phyloP scores from a whole-genome alignment of 345 rosid species.

The Kernera saxatilis region DNA sequence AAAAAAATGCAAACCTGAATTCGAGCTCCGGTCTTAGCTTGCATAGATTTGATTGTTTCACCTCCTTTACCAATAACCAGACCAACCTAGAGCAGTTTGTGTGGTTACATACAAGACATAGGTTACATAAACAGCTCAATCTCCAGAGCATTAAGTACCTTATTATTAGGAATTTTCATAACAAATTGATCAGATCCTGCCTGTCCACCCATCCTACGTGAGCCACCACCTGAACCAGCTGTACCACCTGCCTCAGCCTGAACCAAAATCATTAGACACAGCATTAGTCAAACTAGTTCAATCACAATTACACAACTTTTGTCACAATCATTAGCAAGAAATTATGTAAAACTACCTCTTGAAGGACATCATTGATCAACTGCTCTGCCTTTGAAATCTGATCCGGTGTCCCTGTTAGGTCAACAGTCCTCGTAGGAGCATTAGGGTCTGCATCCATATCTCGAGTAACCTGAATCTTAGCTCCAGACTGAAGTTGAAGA shows the following conservation, averaged over 20 bases:
- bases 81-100: constrained; percentile 69
- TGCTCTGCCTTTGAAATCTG: constrained; percentile 90
- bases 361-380: constrained; percentile 85
- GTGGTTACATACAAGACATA: constrained; percentile 22
- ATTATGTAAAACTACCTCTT: constrained; percentile 41
- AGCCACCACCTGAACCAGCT: constrained; percentile 48
- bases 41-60: constrained; percentile 95
- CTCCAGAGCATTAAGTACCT: constrained; percentile 42
- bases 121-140: background rate
- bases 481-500: constrained; percentile 93
- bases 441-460: constrained; percentile 91
- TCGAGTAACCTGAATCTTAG: constrained; percentile 95
- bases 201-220: constrained; percentile 72
- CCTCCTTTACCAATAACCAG: constrained; percentile 99
- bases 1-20: constrained; percentile 61
- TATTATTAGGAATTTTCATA: constrained; percentile 80
- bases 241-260: constrained; percentile 96
- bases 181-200: constrained; percentile 70
- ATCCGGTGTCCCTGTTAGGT: constrained; percentile 75
- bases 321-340: background rate
- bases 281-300: background rate
- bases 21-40: constrained; percentile 90
- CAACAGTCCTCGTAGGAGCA: constrained; percentile 62
- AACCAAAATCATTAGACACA: background rate
- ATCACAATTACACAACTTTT: background rate